A percentile compares a stretch with the other conserved stretches of the same genome.
Evolutionary conservation across 495 filamentous ascomycete genomes (phyloP).

Genomic region (Lasiosphaeris hirsuta): DNA sequence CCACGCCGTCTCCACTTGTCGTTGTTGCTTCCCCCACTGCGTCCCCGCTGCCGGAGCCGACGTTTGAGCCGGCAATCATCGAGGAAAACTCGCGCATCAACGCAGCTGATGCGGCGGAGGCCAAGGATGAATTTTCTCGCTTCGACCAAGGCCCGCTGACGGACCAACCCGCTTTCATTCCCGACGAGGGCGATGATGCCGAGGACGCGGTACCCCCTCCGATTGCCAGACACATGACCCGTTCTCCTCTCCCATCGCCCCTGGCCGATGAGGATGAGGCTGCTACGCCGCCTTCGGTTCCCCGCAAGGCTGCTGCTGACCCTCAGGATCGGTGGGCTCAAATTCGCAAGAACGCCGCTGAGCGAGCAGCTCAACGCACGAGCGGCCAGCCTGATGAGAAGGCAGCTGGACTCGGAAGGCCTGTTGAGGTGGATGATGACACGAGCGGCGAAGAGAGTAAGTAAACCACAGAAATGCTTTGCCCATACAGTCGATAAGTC

Average conservation of each 20-base stretch:
- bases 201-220: slow-evolving; percentile 45
- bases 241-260: slow-evolving; percentile 22
- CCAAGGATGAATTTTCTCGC: slow-evolving; percentile 69
- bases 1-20: neutral
- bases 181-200: slow-evolving; percentile 54
- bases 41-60: slow-evolving; percentile 28
- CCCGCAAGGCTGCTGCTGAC: slow-evolving; percentile 28
- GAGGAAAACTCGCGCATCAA: slow-evolving; percentile 57
- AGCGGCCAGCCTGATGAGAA: slow-evolving; percentile 56
- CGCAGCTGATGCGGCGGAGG: slow-evolving; percentile 62
- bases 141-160: slow-evolving; percentile 88
- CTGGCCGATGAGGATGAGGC: slow-evolving; percentile 12
- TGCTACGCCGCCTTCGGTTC: slow-evolving; percentile 23
- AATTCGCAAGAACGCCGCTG: slow-evolving; percentile 89
- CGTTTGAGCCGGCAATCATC: slow-evolving; percentile 51
- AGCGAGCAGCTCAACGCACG: slow-evolving; percentile 59
- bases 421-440: slow-evolving; percentile 67
- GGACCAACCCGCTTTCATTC: slow-evolving; percentile 83
- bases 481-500: neutral
- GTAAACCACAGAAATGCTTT: slow-evolving; percentile 30
- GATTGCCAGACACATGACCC: slow-evolving; percentile 34
- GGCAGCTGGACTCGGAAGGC: slow-evolving; percentile 48
- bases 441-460: slow-evolving; percentile 95
- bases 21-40: slow-evolving; percentile 19
- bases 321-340: slow-evolving; percentile 83